Evolutionary conservation across 2,329 filamentous ascomycete genomes (phyloP).

Genomic region (Penicillium freii): DNA sequence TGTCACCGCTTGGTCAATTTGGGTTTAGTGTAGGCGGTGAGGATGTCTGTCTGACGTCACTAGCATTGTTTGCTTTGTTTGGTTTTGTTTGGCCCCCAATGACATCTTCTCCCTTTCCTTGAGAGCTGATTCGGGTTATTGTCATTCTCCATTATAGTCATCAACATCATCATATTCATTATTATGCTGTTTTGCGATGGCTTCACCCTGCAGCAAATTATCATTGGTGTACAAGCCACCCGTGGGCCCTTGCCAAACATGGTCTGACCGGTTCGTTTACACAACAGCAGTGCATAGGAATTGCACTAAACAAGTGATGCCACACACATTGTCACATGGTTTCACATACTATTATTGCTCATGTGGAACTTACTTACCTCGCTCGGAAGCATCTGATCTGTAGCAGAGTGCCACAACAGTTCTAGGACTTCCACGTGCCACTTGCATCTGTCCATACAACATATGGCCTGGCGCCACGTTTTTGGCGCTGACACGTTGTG

Average conservation of each 20-base stretch:
- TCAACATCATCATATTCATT: not conserved
- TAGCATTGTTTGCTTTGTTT: not conserved
- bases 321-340: constrained; percentile 26
- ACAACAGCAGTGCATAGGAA: constrained; percentile 47
- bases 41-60: constrained; percentile 3
- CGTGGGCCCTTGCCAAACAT: constrained; percentile 47
- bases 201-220: not conserved
- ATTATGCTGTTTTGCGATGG: not conserved
- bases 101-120: not conserved
- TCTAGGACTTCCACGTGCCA: not conserved
- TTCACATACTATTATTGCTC: constrained; percentile 29
- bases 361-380: constrained; percentile 45
- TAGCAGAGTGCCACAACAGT: constrained; percentile 45
- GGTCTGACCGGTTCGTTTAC: constrained; percentile 46
- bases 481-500: constrained; percentile 53
- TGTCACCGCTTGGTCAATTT: constrained; percentile 9
- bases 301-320: constrained; percentile 48
- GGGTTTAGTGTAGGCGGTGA: constrained; percentile 13
- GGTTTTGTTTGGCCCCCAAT: not conserved
- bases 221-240: constrained; percentile 41
- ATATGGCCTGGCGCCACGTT: constrained; percentile 57
- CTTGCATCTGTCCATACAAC: constrained; percentile 44
- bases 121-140: not conserved
- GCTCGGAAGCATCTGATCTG: constrained; percentile 44
- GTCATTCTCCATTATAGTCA: not conserved